Conservation (phyloP, 2,329 filamentous ascomycete species). For the Aureobasidium pullulans region DNA sequence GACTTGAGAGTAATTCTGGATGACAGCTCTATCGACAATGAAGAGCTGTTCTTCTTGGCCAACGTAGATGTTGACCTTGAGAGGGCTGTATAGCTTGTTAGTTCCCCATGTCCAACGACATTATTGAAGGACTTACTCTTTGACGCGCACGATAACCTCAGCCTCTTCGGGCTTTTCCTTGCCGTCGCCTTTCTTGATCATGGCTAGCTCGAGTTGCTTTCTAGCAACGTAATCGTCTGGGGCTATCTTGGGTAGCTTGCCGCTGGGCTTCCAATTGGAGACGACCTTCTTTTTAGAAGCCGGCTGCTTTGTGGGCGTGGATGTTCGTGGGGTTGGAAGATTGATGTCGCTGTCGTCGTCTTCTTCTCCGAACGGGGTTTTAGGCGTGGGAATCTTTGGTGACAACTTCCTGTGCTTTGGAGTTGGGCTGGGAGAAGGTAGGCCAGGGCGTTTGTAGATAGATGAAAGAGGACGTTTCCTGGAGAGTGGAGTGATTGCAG, state of each 20-base stretch:
- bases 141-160: background rate
- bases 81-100: background rate
- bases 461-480: background rate
- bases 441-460: background rate
- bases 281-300: background rate
- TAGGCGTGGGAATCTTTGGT: background rate
- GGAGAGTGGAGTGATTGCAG: background rate
- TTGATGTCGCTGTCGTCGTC: background rate
- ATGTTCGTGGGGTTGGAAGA: background rate
- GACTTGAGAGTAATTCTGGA: background rate
- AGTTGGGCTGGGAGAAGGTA: background rate
- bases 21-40: background rate
- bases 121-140: background rate
- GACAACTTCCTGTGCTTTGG: background rate
- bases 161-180: background rate
- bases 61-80: slow-evolving; percentile 8
- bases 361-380: background rate
- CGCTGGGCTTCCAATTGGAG: background rate
- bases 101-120: background rate
- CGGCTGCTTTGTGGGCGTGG: background rate
- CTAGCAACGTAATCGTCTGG: background rate
- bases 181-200: background rate
- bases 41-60: background rate
- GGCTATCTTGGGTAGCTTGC: background rate
- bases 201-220: slow-evolving; percentile 3